phyloP scores from a whole-genome alignment of 208 protist genomes.

The Acanthamoeba culbertsoni region DNA sequence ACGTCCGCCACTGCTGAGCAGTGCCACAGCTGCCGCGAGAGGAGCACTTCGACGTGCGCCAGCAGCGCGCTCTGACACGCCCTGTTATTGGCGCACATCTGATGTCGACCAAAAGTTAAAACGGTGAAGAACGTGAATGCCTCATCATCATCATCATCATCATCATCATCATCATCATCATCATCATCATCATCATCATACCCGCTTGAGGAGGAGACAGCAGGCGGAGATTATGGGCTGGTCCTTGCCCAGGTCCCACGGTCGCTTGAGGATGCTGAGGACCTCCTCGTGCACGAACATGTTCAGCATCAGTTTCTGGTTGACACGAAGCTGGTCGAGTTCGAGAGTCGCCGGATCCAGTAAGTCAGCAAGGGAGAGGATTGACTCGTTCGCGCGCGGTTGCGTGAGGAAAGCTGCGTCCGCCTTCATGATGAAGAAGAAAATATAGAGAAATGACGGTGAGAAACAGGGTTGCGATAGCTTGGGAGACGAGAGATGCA shows the following conservation, averaged over 20 bases:
- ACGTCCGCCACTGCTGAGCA: conserved; percentile 43
- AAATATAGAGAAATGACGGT: too few species aligned
- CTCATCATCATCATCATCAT: neutral
- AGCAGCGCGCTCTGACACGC: neutral
- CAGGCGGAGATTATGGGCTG: conserved; percentile 39
- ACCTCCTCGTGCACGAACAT: conserved; percentile 43
- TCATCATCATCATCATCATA: neutral
- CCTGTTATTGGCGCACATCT: conserved; percentile 9
- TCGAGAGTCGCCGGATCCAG: neutral
- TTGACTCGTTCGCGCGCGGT: neutral
- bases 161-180: neutral
- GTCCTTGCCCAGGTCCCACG: conserved; percentile 31
- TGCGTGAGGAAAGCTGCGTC: neutral
- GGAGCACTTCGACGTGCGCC: neutral
- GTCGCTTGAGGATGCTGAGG: conserved; percentile 45
- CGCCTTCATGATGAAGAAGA: neutral
- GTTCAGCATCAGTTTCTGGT: conserved; percentile 2
- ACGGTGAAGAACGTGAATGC: neutral
- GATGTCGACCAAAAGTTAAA: neutral
- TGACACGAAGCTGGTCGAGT: neutral
- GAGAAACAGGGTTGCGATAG: too few species aligned
- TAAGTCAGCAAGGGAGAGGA: neutral
- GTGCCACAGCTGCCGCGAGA: conserved; percentile 19
- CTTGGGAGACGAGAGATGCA: neutral
- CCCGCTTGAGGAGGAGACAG: conserved; percentile 17